A percentile compares a stretch with the other conserved stretches of the same genome.
These are phyloP conservation scores for Stylosanthes scabra DNA, from an alignment of 331 rosid genomes.

Conservation along the genomic window DNA sequence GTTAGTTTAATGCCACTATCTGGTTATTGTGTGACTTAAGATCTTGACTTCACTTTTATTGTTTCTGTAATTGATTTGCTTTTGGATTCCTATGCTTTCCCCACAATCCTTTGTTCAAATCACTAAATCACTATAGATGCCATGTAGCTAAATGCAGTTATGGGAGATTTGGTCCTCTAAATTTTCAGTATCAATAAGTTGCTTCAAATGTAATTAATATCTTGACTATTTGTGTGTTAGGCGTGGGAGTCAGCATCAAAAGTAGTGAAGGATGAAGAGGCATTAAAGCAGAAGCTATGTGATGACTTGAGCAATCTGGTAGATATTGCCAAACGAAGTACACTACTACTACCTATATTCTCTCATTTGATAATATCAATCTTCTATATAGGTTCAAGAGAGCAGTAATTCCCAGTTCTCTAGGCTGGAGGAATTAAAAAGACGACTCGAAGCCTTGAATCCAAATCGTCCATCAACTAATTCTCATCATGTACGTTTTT, in stretches of 20 bases:
- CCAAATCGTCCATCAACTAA: constrained; percentile 63
- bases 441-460: constrained; percentile 89
- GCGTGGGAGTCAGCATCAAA: constrained; percentile 76
- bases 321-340: constrained; percentile 36
- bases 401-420: constrained; percentile 75
- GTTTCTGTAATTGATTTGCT: constrained; percentile 19
- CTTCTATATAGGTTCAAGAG: constrained; percentile 73
- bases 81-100: constrained; percentile 1
- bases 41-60: constrained; percentile 16
- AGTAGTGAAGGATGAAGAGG: constrained; percentile 82
- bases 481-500: constrained; percentile 57
- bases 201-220: constrained; percentile 18
- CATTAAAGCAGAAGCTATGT: constrained; percentile 77
- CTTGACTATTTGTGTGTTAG: constrained; percentile 50
- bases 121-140: constrained; percentile 7
- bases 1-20: constrained; percentile 13
- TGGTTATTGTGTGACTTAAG: constrained; percentile 23
- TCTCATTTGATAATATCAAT: constrained; percentile 46
- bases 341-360: constrained; percentile 8
- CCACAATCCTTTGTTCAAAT: constrained; percentile 2
- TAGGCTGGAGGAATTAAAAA: constrained; percentile 87
- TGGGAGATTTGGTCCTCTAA: constrained; percentile 1
- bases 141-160: constrained; percentile 3
- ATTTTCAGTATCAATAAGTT: neutral
- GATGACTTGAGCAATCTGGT: constrained; percentile 91